Conservation (phyloP, 1,139 yeast species). For the Scheffersomyces segobiensis region DNA sequence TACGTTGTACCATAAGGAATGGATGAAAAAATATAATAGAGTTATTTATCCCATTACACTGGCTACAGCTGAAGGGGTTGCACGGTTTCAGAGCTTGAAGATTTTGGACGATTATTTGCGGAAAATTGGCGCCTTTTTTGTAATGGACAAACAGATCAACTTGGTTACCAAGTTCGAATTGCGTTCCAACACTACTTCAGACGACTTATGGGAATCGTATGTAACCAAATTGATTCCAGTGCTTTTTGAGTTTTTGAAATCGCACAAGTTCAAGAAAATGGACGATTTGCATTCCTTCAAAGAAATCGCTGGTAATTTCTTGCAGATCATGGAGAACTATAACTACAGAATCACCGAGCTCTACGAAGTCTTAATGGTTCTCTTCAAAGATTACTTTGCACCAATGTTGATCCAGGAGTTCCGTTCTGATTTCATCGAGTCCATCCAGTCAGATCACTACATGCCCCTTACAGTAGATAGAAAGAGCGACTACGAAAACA, state of each 20-base stretch:
- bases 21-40: slow-evolving; percentile 71
- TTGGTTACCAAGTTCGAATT: slow-evolving; percentile 56
- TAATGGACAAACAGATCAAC: slow-evolving; percentile 70
- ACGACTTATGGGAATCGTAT: slow-evolving; percentile 78
- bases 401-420: slow-evolving; percentile 58
- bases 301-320: slow-evolving; percentile 66
- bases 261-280: slow-evolving; percentile 26
- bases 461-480: slow-evolving; percentile 80
- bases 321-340: slow-evolving; percentile 76
- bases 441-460: slow-evolving; percentile 79
- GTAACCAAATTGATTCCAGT: slow-evolving; percentile 60
- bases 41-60: slow-evolving; percentile 65
- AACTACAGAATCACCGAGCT: slow-evolving; percentile 62
- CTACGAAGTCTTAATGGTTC: slow-evolving; percentile 59
- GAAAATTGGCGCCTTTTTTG: slow-evolving; percentile 73
- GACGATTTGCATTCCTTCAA: slow-evolving; percentile 43
- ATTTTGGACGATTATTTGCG: slow-evolving; percentile 57
- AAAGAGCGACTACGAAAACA: slow-evolving; percentile 58
- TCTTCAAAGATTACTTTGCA: slow-evolving; percentile 63
- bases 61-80: slow-evolving; percentile 19
- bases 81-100: slow-evolving; percentile 19
- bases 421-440: slow-evolving; percentile 57
- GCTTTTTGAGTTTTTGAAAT: slow-evolving; percentile 35
- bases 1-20: slow-evolving; percentile 67
- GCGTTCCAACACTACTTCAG: slow-evolving; percentile 56